Evolutionary conservation across 2,329 filamentous ascomycete genomes (phyloP).

Genomic region (Diaporthe sp.): DNA sequence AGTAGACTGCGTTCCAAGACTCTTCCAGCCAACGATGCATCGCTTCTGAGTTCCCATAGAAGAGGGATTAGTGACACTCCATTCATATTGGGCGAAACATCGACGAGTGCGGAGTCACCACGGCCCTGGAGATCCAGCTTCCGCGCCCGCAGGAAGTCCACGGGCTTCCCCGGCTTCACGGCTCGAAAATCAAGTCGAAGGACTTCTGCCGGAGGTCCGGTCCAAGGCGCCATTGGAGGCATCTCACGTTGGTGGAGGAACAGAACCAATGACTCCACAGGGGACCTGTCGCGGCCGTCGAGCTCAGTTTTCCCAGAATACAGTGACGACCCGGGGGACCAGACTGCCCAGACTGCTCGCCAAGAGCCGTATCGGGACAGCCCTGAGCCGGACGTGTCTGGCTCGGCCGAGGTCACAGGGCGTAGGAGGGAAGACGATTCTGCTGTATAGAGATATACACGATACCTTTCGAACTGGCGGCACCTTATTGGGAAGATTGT

Average conservation of each 20-base stretch:
- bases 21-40: slow-evolving; percentile 54
- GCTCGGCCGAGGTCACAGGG: slow-evolving; percentile 29
- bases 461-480: slow-evolving; percentile 18
- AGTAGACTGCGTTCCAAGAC: slow-evolving; percentile 62
- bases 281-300: slow-evolving; percentile 26
- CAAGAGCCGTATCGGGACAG: slow-evolving; percentile 23
- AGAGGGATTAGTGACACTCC: slow-evolving; percentile 49
- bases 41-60: slow-evolving; percentile 51
- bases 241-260: slow-evolving; percentile 68
- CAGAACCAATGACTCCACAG: slow-evolving; percentile 25
- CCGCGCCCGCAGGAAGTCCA: slow-evolving; percentile 67
- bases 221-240: slow-evolving; percentile 65
- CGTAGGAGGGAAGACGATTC: slow-evolving; percentile 37
- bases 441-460: slow-evolving; percentile 36
- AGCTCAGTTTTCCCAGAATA: slow-evolving; percentile 39
- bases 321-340: slow-evolving; percentile 38
- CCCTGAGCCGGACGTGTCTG: slow-evolving; percentile 1
- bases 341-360: slow-evolving; percentile 15
- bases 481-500: slow-evolving; percentile 12
- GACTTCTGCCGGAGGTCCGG: slow-evolving; percentile 49
- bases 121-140: slow-evolving; percentile 40
- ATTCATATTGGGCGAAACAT: slow-evolving; percentile 25
- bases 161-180: slow-evolving; percentile 72
- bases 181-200: slow-evolving; percentile 60
- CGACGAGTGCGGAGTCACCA: slow-evolving; percentile 26